Percentiles rank a stretch among this genome's conserved stretches.
phyloP scores from a whole-genome alignment of 495 filamentous ascomycete genomes.

The Penicillium arizonense region DNA sequence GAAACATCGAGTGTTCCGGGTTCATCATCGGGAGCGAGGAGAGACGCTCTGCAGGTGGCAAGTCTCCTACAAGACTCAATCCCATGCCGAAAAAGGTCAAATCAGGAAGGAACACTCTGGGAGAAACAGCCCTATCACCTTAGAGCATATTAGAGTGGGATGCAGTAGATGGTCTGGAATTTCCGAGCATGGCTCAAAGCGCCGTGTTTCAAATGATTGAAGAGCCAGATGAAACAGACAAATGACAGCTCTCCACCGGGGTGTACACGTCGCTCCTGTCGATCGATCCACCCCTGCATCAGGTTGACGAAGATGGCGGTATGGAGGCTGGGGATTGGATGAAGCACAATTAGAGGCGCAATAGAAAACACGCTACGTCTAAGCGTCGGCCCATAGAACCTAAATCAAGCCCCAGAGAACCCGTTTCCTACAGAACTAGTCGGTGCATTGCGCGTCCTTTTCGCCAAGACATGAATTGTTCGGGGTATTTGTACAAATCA shows the following conservation, averaged over 20 bases:
- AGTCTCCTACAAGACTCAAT: not conserved
- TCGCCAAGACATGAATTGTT: not conserved
- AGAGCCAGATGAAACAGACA: not conserved
- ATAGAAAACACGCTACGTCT: not conserved
- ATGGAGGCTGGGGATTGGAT: not conserved
- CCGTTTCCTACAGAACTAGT: not conserved
- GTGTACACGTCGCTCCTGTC: conserved; percentile 1
- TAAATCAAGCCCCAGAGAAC: not conserved
- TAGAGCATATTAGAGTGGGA: not conserved
- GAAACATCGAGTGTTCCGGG: not conserved
- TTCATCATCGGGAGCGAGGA: not conserved
- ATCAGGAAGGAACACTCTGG: not conserved
- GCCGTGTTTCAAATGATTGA: conserved; percentile 2
- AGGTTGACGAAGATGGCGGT: not conserved
- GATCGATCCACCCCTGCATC: conserved; percentile 1
- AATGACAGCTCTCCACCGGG: not conserved
- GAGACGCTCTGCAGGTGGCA: not conserved
- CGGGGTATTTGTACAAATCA: conserved; percentile 11
- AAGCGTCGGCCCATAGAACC: not conserved
- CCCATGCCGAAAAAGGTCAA: not conserved
- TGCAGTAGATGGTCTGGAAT: not conserved
- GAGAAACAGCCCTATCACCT: conserved; percentile 1
- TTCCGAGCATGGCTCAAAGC: not conserved
- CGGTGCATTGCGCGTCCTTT: conserved; percentile 6
- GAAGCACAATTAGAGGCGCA: not conserved